A percentile compares a stretch with the other conserved stretches of the same genome.
Conservation (phyloP, 192 early-diverging fungal species). For the Dissophora globulifera region DNA sequence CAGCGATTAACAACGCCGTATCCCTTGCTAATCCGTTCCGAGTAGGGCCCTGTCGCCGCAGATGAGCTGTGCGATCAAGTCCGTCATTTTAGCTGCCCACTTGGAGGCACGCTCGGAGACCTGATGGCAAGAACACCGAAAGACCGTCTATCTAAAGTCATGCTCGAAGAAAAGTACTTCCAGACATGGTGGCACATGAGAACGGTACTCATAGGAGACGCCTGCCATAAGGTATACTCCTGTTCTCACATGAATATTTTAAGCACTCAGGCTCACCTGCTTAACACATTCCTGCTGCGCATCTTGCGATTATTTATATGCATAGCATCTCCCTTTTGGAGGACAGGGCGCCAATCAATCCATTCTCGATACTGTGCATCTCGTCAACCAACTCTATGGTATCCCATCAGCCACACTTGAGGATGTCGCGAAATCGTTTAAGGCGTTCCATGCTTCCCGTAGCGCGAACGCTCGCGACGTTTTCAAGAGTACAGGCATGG, state of each 20-base stretch:
- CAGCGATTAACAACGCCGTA: too few species aligned
- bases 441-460: conserved; percentile 9
- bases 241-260: too few species aligned
- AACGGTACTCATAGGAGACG: conserved; percentile 24
- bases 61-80: conserved; percentile 23
- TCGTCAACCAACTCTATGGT: conserved; percentile 31
- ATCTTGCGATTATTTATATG: too few species aligned
- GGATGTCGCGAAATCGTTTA: conserved; percentile 23
- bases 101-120: conserved; percentile 25
- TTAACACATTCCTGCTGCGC: too few species aligned
- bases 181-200: conserved; percentile 22
- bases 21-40: not conserved
- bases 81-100: conserved; percentile 20
- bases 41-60: conserved; percentile 10
- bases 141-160: conserved; percentile 26
- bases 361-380: conserved; percentile 27
- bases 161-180: conserved; percentile 33
- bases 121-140: conserved; percentile 13
- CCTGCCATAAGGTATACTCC: conserved; percentile 40
- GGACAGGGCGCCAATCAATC: conserved; percentile 29
- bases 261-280: too few species aligned
- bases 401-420: conserved; percentile 12
- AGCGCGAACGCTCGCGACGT: conserved; percentile 22
- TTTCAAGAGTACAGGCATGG: conserved; percentile 17
- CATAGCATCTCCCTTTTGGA: conserved; percentile 39